These are phyloP conservation scores for Ceratocystis harringtonii DNA, from an alignment of 2,329 filamentous ascomycete genomes.

Conservation along the genomic window DNA sequence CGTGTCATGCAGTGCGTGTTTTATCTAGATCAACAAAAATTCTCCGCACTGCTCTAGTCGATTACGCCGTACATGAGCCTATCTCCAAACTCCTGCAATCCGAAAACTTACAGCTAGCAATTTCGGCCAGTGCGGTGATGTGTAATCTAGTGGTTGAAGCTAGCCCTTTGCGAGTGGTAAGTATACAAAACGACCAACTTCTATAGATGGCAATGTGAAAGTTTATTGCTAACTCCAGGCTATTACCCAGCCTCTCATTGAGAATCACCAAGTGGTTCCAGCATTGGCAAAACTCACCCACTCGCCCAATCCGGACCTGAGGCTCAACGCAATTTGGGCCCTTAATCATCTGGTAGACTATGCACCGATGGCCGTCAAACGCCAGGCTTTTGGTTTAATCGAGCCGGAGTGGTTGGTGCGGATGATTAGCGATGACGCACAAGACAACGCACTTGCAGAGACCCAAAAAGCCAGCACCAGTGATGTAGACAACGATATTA, in stretches of 20 bases:
- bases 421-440: constrained; percentile 44
- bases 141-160: constrained; percentile 79
- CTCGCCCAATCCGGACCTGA: constrained; percentile 61
- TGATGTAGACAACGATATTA: constrained; percentile 23
- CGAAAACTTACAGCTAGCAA: constrained; percentile 61
- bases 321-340: constrained; percentile 81
- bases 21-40: constrained; percentile 74
- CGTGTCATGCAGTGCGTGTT: constrained; percentile 67
- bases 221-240: not conserved
- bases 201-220: not conserved
- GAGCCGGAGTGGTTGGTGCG: constrained; percentile 67
- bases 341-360: constrained; percentile 71
- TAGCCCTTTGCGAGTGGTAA: constrained; percentile 77
- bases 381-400: constrained; percentile 61
- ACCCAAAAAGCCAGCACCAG: constrained; percentile 1
- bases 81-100: constrained; percentile 62
- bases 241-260: constrained; percentile 47
- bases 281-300: constrained; percentile 73
- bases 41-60: constrained; percentile 71
- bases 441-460: constrained; percentile 32
- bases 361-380: constrained; percentile 53
- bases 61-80: constrained; percentile 66
- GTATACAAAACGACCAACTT: constrained; percentile 23
- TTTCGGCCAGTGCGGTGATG: constrained; percentile 70
- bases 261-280: constrained; percentile 52